Evolutionary conservation across 768 basidiomycete genomes (phyloP), one percentile per base, ranked within the genome.

Genomic region (Daedalea quercina): DNA sequence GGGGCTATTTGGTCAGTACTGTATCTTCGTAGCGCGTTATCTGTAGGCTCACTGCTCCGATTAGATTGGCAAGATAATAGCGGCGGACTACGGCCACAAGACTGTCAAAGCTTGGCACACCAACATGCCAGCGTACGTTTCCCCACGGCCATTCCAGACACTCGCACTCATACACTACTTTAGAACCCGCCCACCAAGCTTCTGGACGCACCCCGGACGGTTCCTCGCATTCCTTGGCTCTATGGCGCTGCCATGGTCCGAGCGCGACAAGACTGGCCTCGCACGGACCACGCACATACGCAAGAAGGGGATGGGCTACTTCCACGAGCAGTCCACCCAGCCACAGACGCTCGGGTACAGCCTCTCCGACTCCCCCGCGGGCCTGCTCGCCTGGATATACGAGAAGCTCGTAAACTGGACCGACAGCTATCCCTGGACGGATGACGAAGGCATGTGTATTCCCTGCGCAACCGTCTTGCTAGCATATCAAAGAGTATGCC

Each of bases 321-420:
- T 47, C 1, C 7, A 6, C 1, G 57, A 65, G 49, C 74, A 76
- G 40, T 46, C 58, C 3, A 70, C 68, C 9, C 60, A 62, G 26
- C 70, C 70, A 6, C 70, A 70, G 57, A 72, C 69, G 8, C 40
- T 72, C 12, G 81, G 78, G 0, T 83, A 84, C 57, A 57, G 68
- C 13, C 66, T 84, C 2, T 68, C 77, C 1, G 82, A 84, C 56
- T 82, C 81, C n/a, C 83, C 82, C 9, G 72, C 71, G 8, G 82
- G 78, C 0, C 57, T 71, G 11, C 61, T 71, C 17, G 68, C 67
- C 3, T 71, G 70, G 70, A 64, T 70, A 22, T 70, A 70, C 52
- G 68, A 70, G 59, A 69, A 70, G 54, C 57, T 62, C 17, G 59
- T 67, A 3, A 43, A 40, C 3, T 70, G 67, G 71, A 60, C 68